Percentiles rank a stretch among this genome's conserved stretches.
Evolutionary conservation across 1,139 yeast genomes (phyloP).

Genomic region (Saccharomycopsis hybrid): DNA sequence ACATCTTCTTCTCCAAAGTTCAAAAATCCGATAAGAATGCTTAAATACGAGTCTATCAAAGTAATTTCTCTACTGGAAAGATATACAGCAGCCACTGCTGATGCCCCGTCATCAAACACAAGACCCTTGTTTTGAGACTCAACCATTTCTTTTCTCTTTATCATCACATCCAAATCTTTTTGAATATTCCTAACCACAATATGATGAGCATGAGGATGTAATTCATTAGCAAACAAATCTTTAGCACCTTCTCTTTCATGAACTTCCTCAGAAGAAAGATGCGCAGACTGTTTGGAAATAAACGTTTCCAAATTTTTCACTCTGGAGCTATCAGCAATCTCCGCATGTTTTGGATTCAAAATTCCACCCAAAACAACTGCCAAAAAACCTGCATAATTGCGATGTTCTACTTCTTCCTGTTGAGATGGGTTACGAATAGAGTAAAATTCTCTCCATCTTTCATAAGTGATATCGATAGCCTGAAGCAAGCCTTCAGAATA

Average conservation of each 20-base stretch:
- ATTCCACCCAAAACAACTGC: conserved; percentile 49
- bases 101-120: neutral
- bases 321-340: conserved; percentile 28
- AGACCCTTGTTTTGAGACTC: neutral
- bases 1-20: conserved; percentile 12
- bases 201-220: conserved; percentile 30
- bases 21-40: conserved; percentile 15
- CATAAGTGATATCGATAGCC: conserved; percentile 56
- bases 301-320: conserved; percentile 44
- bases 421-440: conserved; percentile 26
- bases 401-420: conserved; percentile 38
- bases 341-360: conserved; percentile 26
- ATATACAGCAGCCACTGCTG: neutral
- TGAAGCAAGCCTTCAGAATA: conserved; percentile 58
- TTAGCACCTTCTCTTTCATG: conserved; percentile 45
- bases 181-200: conserved; percentile 11
- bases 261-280: conserved; percentile 45
- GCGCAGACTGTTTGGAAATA: conserved; percentile 34
- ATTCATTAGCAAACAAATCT: conserved; percentile 40
- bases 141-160: neutral
- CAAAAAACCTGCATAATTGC: conserved; percentile 57
- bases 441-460: conserved; percentile 39
- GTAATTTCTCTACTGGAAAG: conserved; percentile 7
- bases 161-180: conserved; percentile 5
- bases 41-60: conserved; percentile 13